phyloP scores from a whole-genome alignment of 768 basidiomycete genomes.

The Clathrus columnatus region DNA sequence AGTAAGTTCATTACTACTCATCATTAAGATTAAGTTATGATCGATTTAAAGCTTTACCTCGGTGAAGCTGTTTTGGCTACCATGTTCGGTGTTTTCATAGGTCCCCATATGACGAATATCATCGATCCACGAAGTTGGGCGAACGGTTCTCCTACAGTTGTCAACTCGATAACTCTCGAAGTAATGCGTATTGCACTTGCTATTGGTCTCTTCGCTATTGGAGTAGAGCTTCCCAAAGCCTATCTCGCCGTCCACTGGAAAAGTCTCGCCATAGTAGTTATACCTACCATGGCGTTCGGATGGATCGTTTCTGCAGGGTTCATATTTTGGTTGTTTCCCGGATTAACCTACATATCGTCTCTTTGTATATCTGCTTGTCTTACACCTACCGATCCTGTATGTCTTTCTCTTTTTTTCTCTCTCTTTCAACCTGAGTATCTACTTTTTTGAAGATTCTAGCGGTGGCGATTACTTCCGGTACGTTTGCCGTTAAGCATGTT shows the following conservation, averaged over 20 bases:
- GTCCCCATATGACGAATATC: slow-evolving; percentile 60
- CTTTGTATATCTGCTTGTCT: slow-evolving; percentile 84
- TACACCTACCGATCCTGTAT: slow-evolving; percentile 92
- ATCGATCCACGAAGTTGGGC: slow-evolving; percentile 79
- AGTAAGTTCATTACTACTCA: background rate
- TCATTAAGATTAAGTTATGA: background rate
- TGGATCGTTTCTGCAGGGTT: slow-evolving; percentile 74
- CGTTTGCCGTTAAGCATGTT: slow-evolving; percentile 61
- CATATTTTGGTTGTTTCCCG: slow-evolving; percentile 64
- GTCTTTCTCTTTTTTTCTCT: slow-evolving; percentile 60
- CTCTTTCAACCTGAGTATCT: background rate
- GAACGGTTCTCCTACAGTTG: slow-evolving; percentile 20
- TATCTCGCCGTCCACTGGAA: slow-evolving; percentile 78
- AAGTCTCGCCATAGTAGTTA: slow-evolving; percentile 58
- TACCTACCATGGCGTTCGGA: slow-evolving; percentile 79
- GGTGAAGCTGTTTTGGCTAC: slow-evolving; percentile 94
- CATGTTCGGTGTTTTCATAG: slow-evolving; percentile 33
- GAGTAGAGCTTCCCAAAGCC: slow-evolving; percentile 80
- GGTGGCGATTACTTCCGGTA: slow-evolving; percentile 29
- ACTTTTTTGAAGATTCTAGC: slow-evolving; percentile 2
- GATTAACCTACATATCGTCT: slow-evolving; percentile 60
- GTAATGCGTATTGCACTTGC: slow-evolving; percentile 84
- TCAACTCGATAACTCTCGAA: slow-evolving; percentile 69
- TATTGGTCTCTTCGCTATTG: slow-evolving; percentile 88
- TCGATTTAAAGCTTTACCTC: slow-evolving; percentile 55